Evolutionary conservation across 1,284 basidiomycete species (phyloP), one percentile per base, ranked within the genome.

Genomic region (Marasmius tenuissimus): DNA sequence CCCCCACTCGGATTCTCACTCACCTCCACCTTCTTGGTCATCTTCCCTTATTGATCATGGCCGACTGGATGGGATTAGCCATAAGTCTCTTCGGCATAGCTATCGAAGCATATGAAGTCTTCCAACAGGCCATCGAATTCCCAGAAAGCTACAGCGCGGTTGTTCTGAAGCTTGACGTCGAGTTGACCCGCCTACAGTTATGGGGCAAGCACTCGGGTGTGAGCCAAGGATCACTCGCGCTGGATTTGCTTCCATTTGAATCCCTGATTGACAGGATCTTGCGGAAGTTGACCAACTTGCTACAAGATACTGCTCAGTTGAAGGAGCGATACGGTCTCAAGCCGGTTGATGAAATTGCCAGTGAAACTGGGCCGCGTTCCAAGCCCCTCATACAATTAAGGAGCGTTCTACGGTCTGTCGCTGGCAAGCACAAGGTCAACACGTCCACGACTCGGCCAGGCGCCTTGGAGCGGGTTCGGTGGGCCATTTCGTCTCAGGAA

Each of bases 161-260:
- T 7, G 50, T 62, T 40, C 35, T 62, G 27, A 47, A 51, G 37
- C 57, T 62, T 18, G 57, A 58, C 34, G 57, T 62, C n/a, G 61
- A 62, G 52, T 40, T 53, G 16, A 42, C 51, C 11, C 57, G 61
- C 18, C 35, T 62, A 7, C 57, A 58, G 40, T 38, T 62, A 14
- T 62, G 61, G 61, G 61, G 61, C 14, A 47, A 47, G 20, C 51
- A 53, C 37, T 62, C 61, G 8, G 61, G 61, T 7, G n/a, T 47
- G 18, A 56, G 34, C 11, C 51, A 48, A 14, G 61, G 61, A 1
- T n/a, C 18, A 1, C 57, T 62, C 27, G 27, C 38, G 16, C 14
- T 18, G 3, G 56, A 55, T 18, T 35, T 62, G 6, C 18, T 27
- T 37, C 61, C 51, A 4, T 55, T 62, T 38, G 49, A 62, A 45